Evolutionary conservation across 805 yeast genomes (phyloP).

Genomic region (Starmerella floris): DNA sequence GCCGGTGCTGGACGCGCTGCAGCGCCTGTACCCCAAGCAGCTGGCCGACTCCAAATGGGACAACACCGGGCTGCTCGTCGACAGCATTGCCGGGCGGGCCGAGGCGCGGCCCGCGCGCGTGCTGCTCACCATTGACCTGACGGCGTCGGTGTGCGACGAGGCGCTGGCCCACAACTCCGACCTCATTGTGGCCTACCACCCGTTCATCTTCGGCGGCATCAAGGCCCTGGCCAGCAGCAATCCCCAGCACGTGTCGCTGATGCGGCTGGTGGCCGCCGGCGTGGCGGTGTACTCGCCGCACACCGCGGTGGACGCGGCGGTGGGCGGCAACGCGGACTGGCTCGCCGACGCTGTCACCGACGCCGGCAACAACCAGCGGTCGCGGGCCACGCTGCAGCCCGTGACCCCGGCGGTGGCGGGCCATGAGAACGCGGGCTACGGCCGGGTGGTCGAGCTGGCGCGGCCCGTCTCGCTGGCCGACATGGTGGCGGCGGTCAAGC

Average conservation of each 20-base stretch:
- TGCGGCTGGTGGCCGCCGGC: slow-evolving; percentile 60
- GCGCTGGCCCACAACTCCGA: slow-evolving; percentile 47
- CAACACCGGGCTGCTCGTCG: slow-evolving; percentile 82
- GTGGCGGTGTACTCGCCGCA: slow-evolving; percentile 90
- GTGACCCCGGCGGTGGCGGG: slow-evolving; percentile 31
- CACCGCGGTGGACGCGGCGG: slow-evolving; percentile 87
- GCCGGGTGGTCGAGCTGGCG: slow-evolving; percentile 46
- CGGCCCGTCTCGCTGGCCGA: slow-evolving; percentile 33
- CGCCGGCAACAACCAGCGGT: slow-evolving; percentile 20
- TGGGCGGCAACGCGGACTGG: slow-evolving; percentile 93
- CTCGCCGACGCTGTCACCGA: slow-evolving; percentile 47
- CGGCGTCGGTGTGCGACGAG: slow-evolving; percentile 71
- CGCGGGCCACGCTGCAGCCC: slow-evolving; percentile 31
- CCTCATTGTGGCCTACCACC: slow-evolving; percentile 77
- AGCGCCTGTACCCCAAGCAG: slow-evolving; percentile 63
- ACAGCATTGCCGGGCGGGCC: slow-evolving; percentile 31
- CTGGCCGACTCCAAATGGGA: slow-evolving; percentile 90
- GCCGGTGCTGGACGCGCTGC: slow-evolving; percentile 30
- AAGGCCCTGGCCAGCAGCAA: slow-evolving; percentile 54
- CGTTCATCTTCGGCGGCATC: slow-evolving; percentile 82
- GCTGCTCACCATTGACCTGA: slow-evolving; percentile 72
- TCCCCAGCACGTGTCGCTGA: slow-evolving; percentile 69
- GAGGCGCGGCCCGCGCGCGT: slow-evolving; percentile 26
- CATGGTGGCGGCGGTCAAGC: slow-evolving; percentile 42
- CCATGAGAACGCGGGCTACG: slow-evolving; percentile 60